Conservation (phyloP, 495 filamentous ascomycete species). For the Annulohypoxylon moriforme region DNA sequence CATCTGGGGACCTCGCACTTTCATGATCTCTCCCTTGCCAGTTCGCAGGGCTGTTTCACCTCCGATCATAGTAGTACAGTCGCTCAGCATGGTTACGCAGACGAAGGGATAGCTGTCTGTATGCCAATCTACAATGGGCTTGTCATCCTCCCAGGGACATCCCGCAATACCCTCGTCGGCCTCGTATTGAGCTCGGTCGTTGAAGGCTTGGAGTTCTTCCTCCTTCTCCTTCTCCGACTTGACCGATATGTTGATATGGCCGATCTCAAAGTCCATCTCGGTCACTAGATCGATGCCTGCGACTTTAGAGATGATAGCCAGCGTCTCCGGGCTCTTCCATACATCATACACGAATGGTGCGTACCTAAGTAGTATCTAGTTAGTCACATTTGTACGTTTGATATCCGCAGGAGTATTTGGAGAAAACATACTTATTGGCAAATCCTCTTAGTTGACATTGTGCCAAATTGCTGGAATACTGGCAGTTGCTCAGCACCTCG, state of each 20-base stretch:
- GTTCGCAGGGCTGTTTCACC: slow-evolving; percentile 76
- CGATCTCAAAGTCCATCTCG: slow-evolving; percentile 78
- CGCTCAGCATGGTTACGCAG: slow-evolving; percentile 80
- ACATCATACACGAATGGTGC: slow-evolving; percentile 74
- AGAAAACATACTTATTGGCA: slow-evolving; percentile 67
- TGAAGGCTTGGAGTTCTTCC: slow-evolving; percentile 41
- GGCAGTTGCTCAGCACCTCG: slow-evolving; percentile 73
- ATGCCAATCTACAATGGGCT: slow-evolving; percentile 77
- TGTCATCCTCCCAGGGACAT: slow-evolving; percentile 67
- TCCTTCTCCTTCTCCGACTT: slow-evolving; percentile 63
- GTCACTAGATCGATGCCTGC: slow-evolving; percentile 80
- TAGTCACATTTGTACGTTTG: neutral
- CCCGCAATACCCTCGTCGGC: slow-evolving; percentile 49
- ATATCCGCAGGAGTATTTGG: neutral
- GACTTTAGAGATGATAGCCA: slow-evolving; percentile 73
- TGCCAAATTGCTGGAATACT: slow-evolving; percentile 72
- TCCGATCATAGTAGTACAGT: slow-evolving; percentile 75
- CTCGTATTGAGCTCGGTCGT: slow-evolving; percentile 54
- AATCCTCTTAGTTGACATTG: slow-evolving; percentile 76
- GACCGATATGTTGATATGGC: slow-evolving; percentile 76
- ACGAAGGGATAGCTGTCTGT: slow-evolving; percentile 81
- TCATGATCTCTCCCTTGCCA: slow-evolving; percentile 70
- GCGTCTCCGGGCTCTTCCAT: slow-evolving; percentile 73
- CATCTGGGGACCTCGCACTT: slow-evolving; percentile 75
- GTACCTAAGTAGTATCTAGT: slow-evolving; percentile 31